These are phyloP conservation scores for Lichtheimia ornata DNA, from an alignment of 371 early-diverging fungal species.

Conservation along the genomic window DNA sequence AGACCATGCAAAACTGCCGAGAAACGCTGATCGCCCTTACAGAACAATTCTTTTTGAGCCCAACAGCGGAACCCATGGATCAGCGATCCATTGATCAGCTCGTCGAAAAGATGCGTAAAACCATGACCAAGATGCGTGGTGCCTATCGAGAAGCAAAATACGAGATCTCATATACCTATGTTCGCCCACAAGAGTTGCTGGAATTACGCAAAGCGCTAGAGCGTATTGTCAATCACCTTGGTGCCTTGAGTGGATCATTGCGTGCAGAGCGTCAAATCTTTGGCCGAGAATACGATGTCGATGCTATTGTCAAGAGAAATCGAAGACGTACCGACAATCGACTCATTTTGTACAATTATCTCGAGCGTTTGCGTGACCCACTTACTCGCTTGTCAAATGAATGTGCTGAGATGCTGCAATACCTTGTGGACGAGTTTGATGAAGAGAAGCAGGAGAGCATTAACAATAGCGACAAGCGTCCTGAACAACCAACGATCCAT, in stretches of 20 bases:
- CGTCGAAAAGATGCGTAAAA: constrained; percentile 35
- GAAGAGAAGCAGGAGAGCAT: too few species aligned
- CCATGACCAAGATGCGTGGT: constrained; percentile 42
- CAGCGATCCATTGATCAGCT: constrained; percentile 28
- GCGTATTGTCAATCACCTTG: constrained; percentile 39
- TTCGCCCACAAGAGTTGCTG: constrained; percentile 38
- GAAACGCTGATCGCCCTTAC: constrained; percentile 42
- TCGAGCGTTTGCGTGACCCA: constrained; percentile 57
- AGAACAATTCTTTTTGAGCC: constrained; percentile 45
- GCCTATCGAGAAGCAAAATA: constrained; percentile 52
- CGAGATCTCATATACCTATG: constrained; percentile 44
- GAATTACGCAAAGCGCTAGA: constrained; percentile 36
- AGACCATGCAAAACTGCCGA: constrained; percentile 36
- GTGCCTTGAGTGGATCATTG: constrained; percentile 42
- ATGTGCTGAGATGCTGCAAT: constrained; percentile 41
- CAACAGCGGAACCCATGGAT: constrained; percentile 24
- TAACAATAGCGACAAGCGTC: neutral
- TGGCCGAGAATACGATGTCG: constrained; percentile 10
- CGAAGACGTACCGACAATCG: constrained; percentile 31
- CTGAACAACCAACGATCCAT: neutral
- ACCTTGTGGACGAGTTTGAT: neutral
- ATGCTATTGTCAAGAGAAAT: neutral
- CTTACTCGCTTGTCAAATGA: constrained; percentile 48
- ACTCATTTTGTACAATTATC: constrained; percentile 50
- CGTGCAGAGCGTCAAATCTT: constrained; percentile 45